Evolutionary conservation across 305 asterid genomes (phyloP), one percentile per base, ranked within the genome.

Genomic region (Solanum hybrid): DNA sequence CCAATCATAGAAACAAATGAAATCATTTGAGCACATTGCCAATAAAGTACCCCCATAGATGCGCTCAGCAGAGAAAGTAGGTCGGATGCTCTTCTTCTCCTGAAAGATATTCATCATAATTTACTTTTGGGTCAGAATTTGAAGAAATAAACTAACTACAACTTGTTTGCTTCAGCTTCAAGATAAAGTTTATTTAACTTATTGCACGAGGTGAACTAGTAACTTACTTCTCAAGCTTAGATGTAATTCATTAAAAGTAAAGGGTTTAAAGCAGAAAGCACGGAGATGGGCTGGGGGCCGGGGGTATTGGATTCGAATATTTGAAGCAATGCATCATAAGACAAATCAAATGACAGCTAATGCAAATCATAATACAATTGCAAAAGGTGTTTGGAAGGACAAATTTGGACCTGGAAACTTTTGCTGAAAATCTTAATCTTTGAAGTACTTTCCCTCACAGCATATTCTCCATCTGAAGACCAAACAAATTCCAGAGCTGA

Each of bases 41-140:
- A 98, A 91, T 88, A 97, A 92, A 93, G 91, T 93, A 89, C 99
- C 99, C 84, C 99, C 99, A 90, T 90, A 95, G 85, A 98, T 94
- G 92, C 90, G 99, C 95, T 98, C 99, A 61, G 98, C 99, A 85
- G 99, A 97, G 94, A 98, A 98, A 26, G 99, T 95, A 37, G 99
- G 99, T 4, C 99, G 96, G 90, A 98, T 95, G 92, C 98, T 98
- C 95, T 96, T 98, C 97, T 96, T 98, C 94, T 97, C 99, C 99
- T 98, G 99, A 92, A 92, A 87, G 57, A 57, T 67, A 75, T 40
- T 40, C 24, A n/a, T 67, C 86, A 90, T 78, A 86, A 61, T 85
- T 61, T 57, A 85, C 76, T 20, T 57, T 31, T 85, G 12, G 22
- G 77, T 33, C 88, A 33, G 88, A 61, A 85, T 85, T 16, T 85